These are phyloP conservation scores for Pilatotrama ljubarskyi DNA, from an alignment of 768 basidiomycete species.

Conservation along the genomic window DNA sequence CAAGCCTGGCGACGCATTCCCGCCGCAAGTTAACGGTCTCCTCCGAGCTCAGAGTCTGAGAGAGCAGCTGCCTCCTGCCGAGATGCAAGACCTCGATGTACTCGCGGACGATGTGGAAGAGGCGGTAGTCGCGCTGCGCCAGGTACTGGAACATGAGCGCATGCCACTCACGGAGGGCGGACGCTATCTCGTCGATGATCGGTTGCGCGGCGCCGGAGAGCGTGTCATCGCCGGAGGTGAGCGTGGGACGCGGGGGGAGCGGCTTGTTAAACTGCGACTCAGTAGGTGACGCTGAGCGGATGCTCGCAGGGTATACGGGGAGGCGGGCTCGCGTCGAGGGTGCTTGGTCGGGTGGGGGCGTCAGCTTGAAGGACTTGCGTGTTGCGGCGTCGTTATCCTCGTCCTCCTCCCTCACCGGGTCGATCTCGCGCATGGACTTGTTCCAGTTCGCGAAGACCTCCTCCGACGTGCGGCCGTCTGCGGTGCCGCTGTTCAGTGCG, in stretches of 20 bases:
- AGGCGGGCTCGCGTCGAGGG: constrained; percentile 70
- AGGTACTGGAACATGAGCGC: constrained; percentile 90
- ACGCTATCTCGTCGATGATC: constrained; percentile 96
- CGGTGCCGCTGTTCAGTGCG: constrained; percentile 46
- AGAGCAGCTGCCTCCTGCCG: constrained; percentile 87
- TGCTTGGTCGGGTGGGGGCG: constrained; percentile 73
- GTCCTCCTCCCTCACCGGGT: constrained; percentile 63
- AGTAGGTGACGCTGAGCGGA: constrained; percentile 64
- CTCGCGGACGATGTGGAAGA: constrained; percentile 82
- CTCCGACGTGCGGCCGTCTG: constrained; percentile 46
- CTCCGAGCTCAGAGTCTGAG: constrained; percentile 82
- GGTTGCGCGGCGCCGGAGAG: constrained; percentile 80
- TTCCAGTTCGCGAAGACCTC: constrained; percentile 28
- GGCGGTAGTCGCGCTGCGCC: constrained; percentile 81
- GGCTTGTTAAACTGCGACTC: constrained; percentile 70
- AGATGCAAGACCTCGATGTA: constrained; percentile 91
- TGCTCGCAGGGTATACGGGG: constrained; percentile 70
- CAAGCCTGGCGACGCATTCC: constrained; percentile 86
- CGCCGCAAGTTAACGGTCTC: constrained; percentile 80
- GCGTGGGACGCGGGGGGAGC: constrained; percentile 86
- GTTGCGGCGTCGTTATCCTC: constrained; percentile 50
- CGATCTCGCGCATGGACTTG: constrained; percentile 37
- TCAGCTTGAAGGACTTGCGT: constrained; percentile 69
- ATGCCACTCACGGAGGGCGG: constrained; percentile 95
- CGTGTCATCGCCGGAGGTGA: constrained; percentile 95